phyloP scores from a whole-genome alignment of 2,329 filamentous ascomycete species.

The Balansia obtecta region DNA sequence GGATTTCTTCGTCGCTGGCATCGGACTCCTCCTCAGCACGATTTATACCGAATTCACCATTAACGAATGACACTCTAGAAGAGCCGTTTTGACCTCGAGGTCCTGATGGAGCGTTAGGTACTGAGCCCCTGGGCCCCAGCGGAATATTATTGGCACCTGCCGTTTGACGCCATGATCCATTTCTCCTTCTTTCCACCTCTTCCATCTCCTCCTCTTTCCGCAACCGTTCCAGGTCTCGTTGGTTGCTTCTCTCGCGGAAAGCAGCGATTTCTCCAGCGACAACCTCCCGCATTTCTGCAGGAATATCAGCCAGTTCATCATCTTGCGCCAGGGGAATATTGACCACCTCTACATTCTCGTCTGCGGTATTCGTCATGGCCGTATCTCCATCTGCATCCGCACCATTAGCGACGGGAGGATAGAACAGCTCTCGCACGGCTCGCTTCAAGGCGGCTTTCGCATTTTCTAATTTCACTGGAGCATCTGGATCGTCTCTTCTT shows the following conservation, averaged over 20 bases:
- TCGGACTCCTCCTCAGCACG: constrained; percentile 78
- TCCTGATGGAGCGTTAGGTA: constrained; percentile 62
- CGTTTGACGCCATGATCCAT: constrained; percentile 49
- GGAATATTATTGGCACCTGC: constrained; percentile 46
- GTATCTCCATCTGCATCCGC: constrained; percentile 55
- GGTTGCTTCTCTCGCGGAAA: constrained; percentile 83
- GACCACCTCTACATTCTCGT: constrained; percentile 67
- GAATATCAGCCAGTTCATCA: constrained; percentile 91
- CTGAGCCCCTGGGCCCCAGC: constrained; percentile 25
- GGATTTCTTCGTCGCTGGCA: constrained; percentile 76
- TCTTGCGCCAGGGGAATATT: constrained; percentile 81
- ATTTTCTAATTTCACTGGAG: constrained; percentile 56
- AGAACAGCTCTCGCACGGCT: constrained; percentile 59
- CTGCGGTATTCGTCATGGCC: constrained; percentile 53
- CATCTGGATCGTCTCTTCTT: constrained; percentile 48
- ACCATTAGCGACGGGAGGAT: constrained; percentile 38
- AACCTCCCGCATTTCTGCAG: constrained; percentile 88
- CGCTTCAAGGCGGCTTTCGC: constrained; percentile 56
- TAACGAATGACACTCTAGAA: constrained; percentile 59
- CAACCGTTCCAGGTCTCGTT: constrained; percentile 77
- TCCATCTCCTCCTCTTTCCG: constrained; percentile 88
- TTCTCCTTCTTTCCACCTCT: constrained; percentile 66
- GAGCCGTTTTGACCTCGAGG: constrained; percentile 53
- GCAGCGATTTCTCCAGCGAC: constrained; percentile 89
- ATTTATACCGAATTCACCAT: constrained; percentile 53